A percentile compares a stretch with the other conserved stretches of the same genome.
phyloP scores from a whole-genome alignment of 345 rosid species.

The Populus tremula region DNA sequence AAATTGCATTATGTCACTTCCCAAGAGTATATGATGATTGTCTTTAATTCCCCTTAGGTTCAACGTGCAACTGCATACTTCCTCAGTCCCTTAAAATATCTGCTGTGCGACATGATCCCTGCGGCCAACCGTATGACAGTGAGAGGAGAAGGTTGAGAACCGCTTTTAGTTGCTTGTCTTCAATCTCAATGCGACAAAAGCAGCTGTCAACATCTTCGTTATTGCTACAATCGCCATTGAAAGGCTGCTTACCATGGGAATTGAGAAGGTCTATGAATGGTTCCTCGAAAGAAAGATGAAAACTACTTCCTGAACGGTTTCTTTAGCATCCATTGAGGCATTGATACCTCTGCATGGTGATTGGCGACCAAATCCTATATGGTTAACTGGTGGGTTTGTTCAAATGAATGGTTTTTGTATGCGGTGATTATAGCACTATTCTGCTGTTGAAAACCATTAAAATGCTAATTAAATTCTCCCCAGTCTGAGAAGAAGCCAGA shows the following conservation, averaged over 20 bases:
- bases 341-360: neutral
- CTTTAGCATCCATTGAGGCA: conserved; percentile 1
- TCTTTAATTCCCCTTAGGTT: conserved; percentile 45
- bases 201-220: conserved; percentile 76
- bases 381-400: neutral
- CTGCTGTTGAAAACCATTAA: neutral
- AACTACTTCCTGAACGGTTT: neutral
- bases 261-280: conserved; percentile 47
- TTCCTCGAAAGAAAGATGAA: conserved; percentile 70
- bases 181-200: conserved; percentile 83
- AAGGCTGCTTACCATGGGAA: conserved; percentile 25
- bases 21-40: neutral
- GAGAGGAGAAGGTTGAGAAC: conserved; percentile 66
- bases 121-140: conserved; percentile 51
- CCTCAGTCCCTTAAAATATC: conserved; percentile 76
- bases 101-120: conserved; percentile 58
- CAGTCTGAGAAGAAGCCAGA: conserved; percentile 1
- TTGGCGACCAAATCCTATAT: neutral
- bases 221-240: conserved; percentile 16
- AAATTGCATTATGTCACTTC: neutral
- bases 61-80: conserved; percentile 86
- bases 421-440: neutral
- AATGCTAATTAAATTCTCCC: neutral
- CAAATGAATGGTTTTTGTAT: conserved; percentile 8
- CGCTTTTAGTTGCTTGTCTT: conserved; percentile 67